phyloP scores from a whole-genome alignment of 495 filamentous ascomycete species.

The Xylaria castorea region DNA sequence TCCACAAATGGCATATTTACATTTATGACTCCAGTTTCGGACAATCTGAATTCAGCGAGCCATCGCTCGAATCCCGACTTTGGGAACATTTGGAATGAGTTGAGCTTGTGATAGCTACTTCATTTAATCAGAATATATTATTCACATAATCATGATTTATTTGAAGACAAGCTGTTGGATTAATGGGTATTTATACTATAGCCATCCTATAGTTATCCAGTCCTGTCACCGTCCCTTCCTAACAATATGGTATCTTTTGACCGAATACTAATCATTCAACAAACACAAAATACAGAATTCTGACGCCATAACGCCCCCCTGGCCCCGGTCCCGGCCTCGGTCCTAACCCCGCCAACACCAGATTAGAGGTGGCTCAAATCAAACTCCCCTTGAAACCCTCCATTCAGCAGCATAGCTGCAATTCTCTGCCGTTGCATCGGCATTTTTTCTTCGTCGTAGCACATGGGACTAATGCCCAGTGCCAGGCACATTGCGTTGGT shows the following conservation, averaged over 20 bases:
- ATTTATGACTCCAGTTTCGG: not conserved
- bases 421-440: conserved; percentile 65
- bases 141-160: not conserved
- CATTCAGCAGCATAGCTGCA: conserved; percentile 72
- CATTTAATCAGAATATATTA: conserved; percentile 25
- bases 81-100: too few species aligned
- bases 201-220: conserved; percentile 12
- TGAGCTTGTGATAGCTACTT: too few species aligned
- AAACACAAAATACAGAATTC: not conserved
- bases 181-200: not conserved
- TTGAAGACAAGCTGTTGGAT: not conserved
- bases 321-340: too few species aligned
- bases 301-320: not conserved
- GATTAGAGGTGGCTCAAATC: conserved; percentile 19
- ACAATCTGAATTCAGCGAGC: not conserved
- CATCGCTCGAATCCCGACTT: too few species aligned
- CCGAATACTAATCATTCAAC: not conserved
- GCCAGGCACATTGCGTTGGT: conserved; percentile 76
- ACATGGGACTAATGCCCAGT: conserved; percentile 66
- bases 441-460: conserved; percentile 64
- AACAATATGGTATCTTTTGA: conserved; percentile 18
- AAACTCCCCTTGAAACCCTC: conserved; percentile 63
- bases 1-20: not conserved
- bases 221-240: not conserved
- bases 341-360: too few species aligned